A percentile compares a stretch with the other conserved stretches of the same genome.
Evolutionary conservation across 2,329 filamentous ascomycete species (phyloP).

Genomic region (Fusarium algeriense): DNA sequence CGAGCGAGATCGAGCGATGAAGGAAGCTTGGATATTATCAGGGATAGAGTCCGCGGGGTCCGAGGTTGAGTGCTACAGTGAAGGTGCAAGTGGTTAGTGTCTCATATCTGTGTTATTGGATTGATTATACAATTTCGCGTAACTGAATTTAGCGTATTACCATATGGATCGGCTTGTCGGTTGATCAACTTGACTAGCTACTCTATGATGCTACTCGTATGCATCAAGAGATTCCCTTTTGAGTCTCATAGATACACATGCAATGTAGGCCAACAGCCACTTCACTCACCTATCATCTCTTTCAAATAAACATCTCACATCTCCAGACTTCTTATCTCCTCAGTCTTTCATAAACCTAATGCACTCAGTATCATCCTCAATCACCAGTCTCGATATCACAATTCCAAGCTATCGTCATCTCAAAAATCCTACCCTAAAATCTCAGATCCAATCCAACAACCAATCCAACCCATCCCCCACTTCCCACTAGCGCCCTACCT

Average conservation of each 20-base stretch:
- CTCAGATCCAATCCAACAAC: slow-evolving; percentile 23
- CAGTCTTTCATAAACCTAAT: background rate
- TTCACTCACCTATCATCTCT: background rate
- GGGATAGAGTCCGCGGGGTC: background rate
- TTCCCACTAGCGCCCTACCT: slow-evolving; percentile 40
- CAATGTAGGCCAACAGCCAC: background rate
- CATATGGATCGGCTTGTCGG: background rate
- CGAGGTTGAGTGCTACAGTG: background rate
- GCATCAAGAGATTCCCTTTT: background rate
- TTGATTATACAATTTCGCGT: no score
- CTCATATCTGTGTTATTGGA: background rate
- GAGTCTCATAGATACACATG: background rate
- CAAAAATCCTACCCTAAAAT: slow-evolving; percentile 11
- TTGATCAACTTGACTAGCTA: no score
- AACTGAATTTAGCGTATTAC: rapidly evolving
- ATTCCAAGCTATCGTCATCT: background rate
- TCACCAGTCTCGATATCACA: background rate
- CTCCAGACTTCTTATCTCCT: slow-evolving; percentile 11
- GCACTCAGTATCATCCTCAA: background rate
- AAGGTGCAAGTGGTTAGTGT: background rate
- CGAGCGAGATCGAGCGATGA: slow-evolving; percentile 29
- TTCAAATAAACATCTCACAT: background rate
- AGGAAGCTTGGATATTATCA: slow-evolving; percentile 1
- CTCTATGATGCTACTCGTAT: background rate
- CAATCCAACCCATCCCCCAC: slow-evolving; percentile 10